Conservation (phyloP, 352 stramenopile species). For the Blastocystis sp. region DNA sequence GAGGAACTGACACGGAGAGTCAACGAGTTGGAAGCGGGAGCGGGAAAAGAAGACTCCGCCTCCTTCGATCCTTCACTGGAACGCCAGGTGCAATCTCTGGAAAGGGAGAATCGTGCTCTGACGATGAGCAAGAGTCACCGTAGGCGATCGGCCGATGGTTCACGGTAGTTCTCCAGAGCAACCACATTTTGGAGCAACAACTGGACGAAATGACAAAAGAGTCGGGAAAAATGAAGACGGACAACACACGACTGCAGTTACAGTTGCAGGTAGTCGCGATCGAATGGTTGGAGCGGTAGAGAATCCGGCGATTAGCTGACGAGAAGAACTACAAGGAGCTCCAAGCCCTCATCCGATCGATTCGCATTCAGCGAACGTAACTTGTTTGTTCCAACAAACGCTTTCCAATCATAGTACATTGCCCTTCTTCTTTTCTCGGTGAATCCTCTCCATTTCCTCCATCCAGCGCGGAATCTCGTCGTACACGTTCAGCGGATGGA, state of each 20-base stretch:
- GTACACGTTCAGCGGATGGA: conserved; percentile 50
- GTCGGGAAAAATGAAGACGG: not conserved
- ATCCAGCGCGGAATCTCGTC: conserved; percentile 39
- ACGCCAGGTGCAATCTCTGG: not conserved
- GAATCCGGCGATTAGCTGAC: conserved; percentile 1
- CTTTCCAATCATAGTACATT: not conserved
- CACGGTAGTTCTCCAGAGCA: conserved; percentile 37
- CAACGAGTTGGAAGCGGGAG: not conserved
- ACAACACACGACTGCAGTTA: not conserved
- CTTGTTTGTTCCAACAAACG: not conserved
- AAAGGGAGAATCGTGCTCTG: conserved; percentile 27
- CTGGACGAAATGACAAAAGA: conserved; percentile 46
- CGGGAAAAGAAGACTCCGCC: not conserved
- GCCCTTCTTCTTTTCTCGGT: conserved; percentile 2
- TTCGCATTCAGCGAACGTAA: not conserved
- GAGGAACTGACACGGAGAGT: conserved; percentile 7
- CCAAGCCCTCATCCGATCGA: not conserved
- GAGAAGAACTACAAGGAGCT: conserved; percentile 41
- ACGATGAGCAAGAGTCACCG: conserved; percentile 45
- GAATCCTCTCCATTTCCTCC: conserved; percentile 47
- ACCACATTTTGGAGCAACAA: conserved; percentile 55
- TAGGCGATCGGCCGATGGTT: not conserved
- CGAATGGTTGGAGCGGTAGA: not conserved
- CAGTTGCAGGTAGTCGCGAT: not conserved
- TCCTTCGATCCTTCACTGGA: not conserved